Evolutionary conservation across 306 rosid genomes (phyloP).

Genomic region (Gastrolobium villosum): DNA sequence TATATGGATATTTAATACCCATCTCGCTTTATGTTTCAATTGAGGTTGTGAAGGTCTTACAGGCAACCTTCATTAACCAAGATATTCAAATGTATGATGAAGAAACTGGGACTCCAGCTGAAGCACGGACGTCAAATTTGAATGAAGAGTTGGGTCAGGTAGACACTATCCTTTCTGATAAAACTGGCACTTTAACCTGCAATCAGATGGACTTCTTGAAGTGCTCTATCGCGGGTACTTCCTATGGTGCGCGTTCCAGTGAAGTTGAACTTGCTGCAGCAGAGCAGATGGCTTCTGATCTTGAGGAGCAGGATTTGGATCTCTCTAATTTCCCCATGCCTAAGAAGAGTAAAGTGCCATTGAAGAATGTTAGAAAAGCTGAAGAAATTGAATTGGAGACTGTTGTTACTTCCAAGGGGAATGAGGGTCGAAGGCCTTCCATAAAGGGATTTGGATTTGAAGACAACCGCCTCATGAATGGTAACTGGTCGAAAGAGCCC

Average conservation of each 20-base stretch:
- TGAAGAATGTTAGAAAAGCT: conserved; percentile 47
- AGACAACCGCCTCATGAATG: conserved; percentile 80
- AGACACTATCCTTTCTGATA: conserved; percentile 97
- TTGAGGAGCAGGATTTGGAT: conserved; percentile 70
- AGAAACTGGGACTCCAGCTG: conserved; percentile 85
- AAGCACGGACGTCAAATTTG: conserved; percentile 94
- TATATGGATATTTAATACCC: conserved; percentile 97
- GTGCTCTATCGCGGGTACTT: conserved; percentile 93
- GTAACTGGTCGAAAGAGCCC: conserved; percentile 89
- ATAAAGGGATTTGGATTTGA: conserved; percentile 92
- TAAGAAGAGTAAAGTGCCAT: conserved; percentile 43
- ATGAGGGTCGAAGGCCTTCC: conserved; percentile 59
- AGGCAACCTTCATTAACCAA: conserved; percentile 89
- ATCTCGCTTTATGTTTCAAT: conserved; percentile 98
- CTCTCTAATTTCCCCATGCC: conserved; percentile 61
- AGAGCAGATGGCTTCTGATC: conserved; percentile 82
- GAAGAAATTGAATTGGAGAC: conserved; percentile 80
- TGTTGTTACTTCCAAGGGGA: conserved; percentile 64
- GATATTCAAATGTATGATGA: conserved; percentile 95
- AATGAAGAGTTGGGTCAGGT: conserved; percentile 99
- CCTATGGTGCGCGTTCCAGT: conserved; percentile 84
- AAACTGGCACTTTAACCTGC: conserved; percentile 99
- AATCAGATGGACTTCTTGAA: conserved; percentile 99
- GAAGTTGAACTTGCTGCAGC: conserved; percentile 98
- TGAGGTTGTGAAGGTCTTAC: conserved; percentile 97